phyloP scores from a whole-genome alignment of 2,329 filamentous ascomycete genomes.

The Phialocephala sp. region DNA sequence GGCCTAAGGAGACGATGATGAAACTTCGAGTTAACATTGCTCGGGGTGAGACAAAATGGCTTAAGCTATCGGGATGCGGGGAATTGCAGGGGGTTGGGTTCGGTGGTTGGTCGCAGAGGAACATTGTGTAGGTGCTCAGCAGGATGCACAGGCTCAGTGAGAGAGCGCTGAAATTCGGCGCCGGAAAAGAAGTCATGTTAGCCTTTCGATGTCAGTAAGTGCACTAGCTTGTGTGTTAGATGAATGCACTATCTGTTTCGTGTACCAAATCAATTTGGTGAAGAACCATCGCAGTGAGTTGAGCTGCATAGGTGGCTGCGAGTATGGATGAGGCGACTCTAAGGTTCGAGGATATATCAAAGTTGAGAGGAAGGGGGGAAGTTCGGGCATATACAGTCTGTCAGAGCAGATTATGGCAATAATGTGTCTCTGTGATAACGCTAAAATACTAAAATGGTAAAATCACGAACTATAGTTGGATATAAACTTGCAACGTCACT shows the following conservation, averaged over 20 bases:
- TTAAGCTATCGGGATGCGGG: conserved; percentile 13
- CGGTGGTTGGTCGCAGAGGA: conserved; percentile 21
- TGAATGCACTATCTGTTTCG: neutral
- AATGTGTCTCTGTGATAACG: no score
- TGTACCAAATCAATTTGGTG: no score
- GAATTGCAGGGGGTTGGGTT: conserved; percentile 17
- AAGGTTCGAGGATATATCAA: neutral
- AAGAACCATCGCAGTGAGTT: neutral
- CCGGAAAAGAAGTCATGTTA: neutral
- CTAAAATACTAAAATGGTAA: neutral
- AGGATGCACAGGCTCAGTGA: conserved; percentile 14
- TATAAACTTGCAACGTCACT: no score
- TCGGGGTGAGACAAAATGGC: neutral
- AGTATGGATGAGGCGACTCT: neutral
- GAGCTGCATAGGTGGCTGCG: neutral
- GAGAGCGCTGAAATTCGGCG: neutral
- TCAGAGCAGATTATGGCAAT: neutral
- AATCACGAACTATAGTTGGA: no score
- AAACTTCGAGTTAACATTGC: conserved; percentile 16
- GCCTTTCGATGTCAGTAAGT: neutral
- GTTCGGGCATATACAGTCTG: neutral
- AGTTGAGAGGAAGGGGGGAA: neutral
- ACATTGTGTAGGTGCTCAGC: conserved; percentile 18
- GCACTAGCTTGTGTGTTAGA: neutral
- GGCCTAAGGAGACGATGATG: conserved; percentile 10